These are phyloP conservation scores for Fusarium floridanum DNA, from an alignment of 2,329 filamentous ascomycete genomes.

Conservation along the genomic window DNA sequence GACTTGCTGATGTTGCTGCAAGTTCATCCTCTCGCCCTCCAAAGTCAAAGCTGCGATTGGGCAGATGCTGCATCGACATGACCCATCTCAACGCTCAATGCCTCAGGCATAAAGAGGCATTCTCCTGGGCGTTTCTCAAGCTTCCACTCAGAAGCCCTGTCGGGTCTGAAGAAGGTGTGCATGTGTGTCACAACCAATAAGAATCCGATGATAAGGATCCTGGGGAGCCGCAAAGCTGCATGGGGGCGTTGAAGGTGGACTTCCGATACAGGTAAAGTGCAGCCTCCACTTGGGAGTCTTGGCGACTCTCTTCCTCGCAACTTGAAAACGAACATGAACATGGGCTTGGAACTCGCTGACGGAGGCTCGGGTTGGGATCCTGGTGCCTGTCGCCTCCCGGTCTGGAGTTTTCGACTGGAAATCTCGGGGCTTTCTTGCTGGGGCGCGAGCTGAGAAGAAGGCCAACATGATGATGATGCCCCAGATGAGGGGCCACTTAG, in stretches of 20 bases:
- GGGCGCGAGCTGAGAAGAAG: slow-evolving; percentile 16
- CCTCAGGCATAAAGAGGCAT: slow-evolving; percentile 30
- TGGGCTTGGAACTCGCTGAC: slow-evolving; percentile 11
- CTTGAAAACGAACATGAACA: slow-evolving; percentile 7
- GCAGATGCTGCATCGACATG: not conserved
- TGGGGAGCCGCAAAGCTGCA: slow-evolving; percentile 35
- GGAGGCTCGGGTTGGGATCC: slow-evolving; percentile 5
- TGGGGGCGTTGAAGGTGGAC: slow-evolving; percentile 33
- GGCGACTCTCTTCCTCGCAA: slow-evolving; percentile 14
- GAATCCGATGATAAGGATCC: slow-evolving; percentile 31
- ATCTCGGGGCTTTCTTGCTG: slow-evolving; percentile 9
- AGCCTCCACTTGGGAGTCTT: slow-evolving; percentile 27
- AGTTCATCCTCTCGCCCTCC: slow-evolving; percentile 17
- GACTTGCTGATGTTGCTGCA: slow-evolving; percentile 13
- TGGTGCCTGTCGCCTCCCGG: not conserved
- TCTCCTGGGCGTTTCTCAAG: not conserved
- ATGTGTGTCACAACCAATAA: slow-evolving; percentile 27
- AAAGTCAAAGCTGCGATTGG: slow-evolving; percentile 25
- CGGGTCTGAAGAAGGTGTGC: slow-evolving; percentile 11
- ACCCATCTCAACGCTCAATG: not conserved
- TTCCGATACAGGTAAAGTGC: slow-evolving; percentile 40
- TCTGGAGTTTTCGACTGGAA: not conserved
- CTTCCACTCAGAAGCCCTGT: slow-evolving; percentile 19
- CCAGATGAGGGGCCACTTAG: slow-evolving; percentile 8
- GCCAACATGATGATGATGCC: slow-evolving; percentile 12